Evolutionary conservation across 352 stramenopile genomes (phyloP).

Genomic region (Elongisporangium undulatum): DNA sequence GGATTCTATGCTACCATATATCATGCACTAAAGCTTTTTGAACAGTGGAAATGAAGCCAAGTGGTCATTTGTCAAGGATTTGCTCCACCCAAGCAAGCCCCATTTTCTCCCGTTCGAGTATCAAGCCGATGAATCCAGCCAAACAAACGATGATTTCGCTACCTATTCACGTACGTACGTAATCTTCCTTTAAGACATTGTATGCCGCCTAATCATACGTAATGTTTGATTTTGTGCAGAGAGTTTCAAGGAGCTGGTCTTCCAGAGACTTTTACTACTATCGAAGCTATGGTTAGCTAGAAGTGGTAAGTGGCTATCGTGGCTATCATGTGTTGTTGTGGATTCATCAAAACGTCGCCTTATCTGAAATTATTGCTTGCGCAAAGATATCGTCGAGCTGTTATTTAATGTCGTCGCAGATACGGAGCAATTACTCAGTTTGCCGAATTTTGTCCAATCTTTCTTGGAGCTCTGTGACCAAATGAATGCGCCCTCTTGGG

Average conservation of each 20-base stretch:
- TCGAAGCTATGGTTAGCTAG: conserved; percentile 19
- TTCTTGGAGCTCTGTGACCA: background rate
- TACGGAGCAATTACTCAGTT: background rate
- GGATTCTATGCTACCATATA: too few relatives aligned
- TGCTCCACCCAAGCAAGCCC: conserved; percentile 28
- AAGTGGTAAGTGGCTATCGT: conserved; percentile 4
- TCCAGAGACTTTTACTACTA: conserved; percentile 26
- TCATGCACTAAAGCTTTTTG: too few relatives aligned
- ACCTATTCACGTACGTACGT: conserved; percentile 1
- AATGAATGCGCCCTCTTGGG: background rate
- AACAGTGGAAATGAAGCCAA: conserved; percentile 24
- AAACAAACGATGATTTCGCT: conserved; percentile 9
- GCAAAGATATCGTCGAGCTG: background rate
- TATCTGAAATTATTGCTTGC: background rate
- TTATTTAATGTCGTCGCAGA: background rate
- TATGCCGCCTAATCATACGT: conserved; percentile 5
- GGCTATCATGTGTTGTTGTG: background rate
- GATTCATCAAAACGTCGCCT: background rate
- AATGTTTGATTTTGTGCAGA: conserved; percentile 11
- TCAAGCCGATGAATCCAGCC: background rate
- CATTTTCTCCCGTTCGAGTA: conserved; percentile 40
- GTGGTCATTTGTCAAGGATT: conserved; percentile 40
- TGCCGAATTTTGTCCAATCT: background rate
- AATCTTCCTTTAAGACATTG: background rate
- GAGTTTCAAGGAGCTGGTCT: conserved; percentile 23